Percentiles rank a stretch among this genome's conserved stretches.
Conservation (phyloP, 176 grass and related monocot species). For the Bromus sterilis region DNA sequence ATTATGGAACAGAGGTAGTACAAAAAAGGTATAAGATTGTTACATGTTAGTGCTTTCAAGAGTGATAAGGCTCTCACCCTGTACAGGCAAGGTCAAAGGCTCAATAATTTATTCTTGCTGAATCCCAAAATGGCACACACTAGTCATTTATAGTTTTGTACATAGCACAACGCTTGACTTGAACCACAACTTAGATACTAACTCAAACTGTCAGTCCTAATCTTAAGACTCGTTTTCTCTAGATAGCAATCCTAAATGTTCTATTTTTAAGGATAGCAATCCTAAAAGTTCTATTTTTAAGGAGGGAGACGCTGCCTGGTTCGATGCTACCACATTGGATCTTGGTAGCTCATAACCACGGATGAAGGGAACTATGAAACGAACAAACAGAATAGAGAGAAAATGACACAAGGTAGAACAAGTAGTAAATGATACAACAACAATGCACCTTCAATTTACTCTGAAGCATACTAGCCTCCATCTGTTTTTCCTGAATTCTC, state of each 20-base stretch:
- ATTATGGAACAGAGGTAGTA: no score
- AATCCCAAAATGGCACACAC: not conserved
- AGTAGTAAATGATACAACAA: not conserved
- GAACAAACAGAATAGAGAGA: not conserved
- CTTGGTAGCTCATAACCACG: slow-evolving; percentile 2
- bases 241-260: not conserved
- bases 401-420: not conserved
- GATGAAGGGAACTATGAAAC: not conserved
- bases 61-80: not conserved
- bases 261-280: not conserved
- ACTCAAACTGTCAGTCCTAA: not conserved
- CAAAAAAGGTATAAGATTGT: not conserved
- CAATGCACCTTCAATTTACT: slow-evolving; percentile 60
- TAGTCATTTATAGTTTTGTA: not conserved
- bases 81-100: not conserved
- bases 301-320: not conserved
- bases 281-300: not conserved
- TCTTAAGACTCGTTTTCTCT: not conserved
- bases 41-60: not conserved
- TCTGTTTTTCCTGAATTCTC: slow-evolving; percentile 69
- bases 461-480: slow-evolving; percentile 45
- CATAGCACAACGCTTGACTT: not conserved
- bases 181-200: not conserved
- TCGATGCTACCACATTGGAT: not conserved
- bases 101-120: not conserved